Conservation (phyloP, 148 eudicot species). For the Chenopodium formosanum region DNA sequence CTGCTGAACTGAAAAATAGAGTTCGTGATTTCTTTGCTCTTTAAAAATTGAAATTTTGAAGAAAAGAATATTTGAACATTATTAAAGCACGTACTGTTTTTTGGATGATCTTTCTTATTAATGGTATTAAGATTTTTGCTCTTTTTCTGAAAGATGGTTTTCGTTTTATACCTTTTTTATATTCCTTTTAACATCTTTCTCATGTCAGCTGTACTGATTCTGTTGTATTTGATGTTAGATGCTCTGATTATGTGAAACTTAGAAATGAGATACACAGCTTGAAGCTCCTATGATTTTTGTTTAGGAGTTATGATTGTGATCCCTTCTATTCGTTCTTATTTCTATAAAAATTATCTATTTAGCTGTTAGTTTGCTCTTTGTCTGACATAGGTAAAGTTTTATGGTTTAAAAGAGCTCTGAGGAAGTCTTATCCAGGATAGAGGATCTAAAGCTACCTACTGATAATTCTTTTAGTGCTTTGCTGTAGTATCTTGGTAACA, state of each 20-base stretch:
- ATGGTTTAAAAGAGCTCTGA: neutral
- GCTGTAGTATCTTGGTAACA: conserved; percentile 7
- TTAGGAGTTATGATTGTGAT: neutral
- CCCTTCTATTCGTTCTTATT: neutral
- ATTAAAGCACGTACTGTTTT: neutral
- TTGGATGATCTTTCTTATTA: neutral
- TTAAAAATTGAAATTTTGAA: neutral
- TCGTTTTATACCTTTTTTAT: neutral
- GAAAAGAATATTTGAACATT: neutral
- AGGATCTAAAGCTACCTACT: neutral
- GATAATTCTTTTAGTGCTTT: neutral
- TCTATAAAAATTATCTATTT: neutral
- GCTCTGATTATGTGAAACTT: neutral
- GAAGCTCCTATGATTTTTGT: neutral
- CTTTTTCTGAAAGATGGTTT: neutral
- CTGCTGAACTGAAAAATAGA: neutral
- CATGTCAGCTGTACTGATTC: neutral
- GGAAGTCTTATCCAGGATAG: neutral
- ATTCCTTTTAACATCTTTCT: neutral
- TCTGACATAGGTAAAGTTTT: neutral
- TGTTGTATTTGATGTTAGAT: neutral
- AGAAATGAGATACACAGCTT: neutral
- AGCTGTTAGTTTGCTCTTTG: neutral
- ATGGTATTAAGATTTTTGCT: neutral
- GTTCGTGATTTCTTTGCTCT: neutral